Base-by-base conservation (phyloP, 2,329 filamentous ascomycete genomes). In the Dendryphion nanum region DNA sequence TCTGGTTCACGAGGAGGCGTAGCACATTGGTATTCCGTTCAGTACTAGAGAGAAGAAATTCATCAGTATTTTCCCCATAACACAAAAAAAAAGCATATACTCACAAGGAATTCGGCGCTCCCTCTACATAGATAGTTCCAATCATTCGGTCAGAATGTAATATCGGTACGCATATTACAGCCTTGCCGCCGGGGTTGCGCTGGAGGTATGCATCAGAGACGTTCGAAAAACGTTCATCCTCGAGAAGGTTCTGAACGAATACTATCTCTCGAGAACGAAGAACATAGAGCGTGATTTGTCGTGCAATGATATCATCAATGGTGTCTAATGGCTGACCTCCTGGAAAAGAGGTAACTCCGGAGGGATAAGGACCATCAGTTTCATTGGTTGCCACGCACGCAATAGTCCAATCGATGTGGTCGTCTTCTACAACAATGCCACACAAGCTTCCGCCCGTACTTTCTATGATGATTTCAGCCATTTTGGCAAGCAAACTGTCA, bases 121-220 rank as follows among this genome's bases (percentile, higher is more conserved):
- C 86, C 66, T 90, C 85, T 3, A 89, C 77, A 51, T 90, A 90
- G 13, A 90, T 72, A 13, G 85, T 82, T 1, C 86, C 86, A 8
- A 89, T 73, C 4, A 90, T 73, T 35, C 85, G 83, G 20, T 78
- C 76, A 4, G 83, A 86, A 58, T 89, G 85, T 32, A 81, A 73
- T 40, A 91, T 90, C 0, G 86, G 86, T 26, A 90, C 80, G n/a
- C 84, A 82, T 42, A 91, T 89, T 42, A 90, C 81, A 3, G 85
- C 81, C 55, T 82, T 86, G 51, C 86, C 85, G 21, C 77, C 68
- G 0, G 84, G 83, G 46, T 89, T 85, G 37, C 76, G 75, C 48
- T 78, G 74, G 19, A 86, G 68, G 79, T 86, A 90, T 1, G 75
- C 70, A 16, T 85, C 78, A 32, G 77, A 80, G 5, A 89, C 84